Conservation (phyloP, 2,329 filamentous ascomycete species). For the Neofusicoccum ribis region DNA sequence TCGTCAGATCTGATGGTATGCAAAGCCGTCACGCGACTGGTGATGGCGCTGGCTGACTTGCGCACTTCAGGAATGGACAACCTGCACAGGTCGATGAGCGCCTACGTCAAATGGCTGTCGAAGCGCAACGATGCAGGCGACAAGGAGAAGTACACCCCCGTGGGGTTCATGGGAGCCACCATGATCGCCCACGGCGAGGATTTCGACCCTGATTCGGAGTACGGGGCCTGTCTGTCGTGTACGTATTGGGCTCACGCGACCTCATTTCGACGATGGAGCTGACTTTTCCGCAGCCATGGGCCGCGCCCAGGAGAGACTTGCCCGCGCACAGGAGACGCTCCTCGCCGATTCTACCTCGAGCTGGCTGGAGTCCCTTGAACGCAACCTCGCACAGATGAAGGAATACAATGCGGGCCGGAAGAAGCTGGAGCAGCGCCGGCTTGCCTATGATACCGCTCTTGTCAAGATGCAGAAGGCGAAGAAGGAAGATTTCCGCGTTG, state of each 20-base stretch:
- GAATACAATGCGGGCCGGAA: slow-evolving; percentile 94
- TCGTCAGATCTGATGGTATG: slow-evolving; percentile 80
- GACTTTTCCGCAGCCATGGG: slow-evolving; percentile 62
- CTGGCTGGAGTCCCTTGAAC: slow-evolving; percentile 90
- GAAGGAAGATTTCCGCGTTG: slow-evolving; percentile 87
- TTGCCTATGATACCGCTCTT: slow-evolving; percentile 88
- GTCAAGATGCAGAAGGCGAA: slow-evolving; percentile 92
- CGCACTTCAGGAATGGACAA: slow-evolving; percentile 73
- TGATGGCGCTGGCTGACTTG: slow-evolving; percentile 5
- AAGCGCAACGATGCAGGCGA: slow-evolving; percentile 84
- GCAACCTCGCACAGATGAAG: slow-evolving; percentile 91
- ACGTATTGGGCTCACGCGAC: slow-evolving; percentile 34
- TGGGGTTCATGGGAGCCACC: slow-evolving; percentile 75
- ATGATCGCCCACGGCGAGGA: slow-evolving; percentile 92
- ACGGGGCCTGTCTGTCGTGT: slow-evolving; percentile 80
- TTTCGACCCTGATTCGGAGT: slow-evolving; percentile 87
- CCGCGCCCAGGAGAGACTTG: slow-evolving; percentile 83
- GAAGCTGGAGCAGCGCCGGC: slow-evolving; percentile 85
- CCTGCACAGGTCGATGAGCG: slow-evolving; percentile 80
- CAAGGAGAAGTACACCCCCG: slow-evolving; percentile 80
- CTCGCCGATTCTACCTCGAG: slow-evolving; percentile 73
- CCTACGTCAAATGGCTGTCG: slow-evolving; percentile 84
- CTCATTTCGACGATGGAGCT: slow-evolving; percentile 21
- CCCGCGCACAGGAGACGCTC: slow-evolving; percentile 81
- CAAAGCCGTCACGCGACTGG: not conserved